Conservation (phyloP, 129 eudicot species). For the Scalesia atractyloides region DNA sequence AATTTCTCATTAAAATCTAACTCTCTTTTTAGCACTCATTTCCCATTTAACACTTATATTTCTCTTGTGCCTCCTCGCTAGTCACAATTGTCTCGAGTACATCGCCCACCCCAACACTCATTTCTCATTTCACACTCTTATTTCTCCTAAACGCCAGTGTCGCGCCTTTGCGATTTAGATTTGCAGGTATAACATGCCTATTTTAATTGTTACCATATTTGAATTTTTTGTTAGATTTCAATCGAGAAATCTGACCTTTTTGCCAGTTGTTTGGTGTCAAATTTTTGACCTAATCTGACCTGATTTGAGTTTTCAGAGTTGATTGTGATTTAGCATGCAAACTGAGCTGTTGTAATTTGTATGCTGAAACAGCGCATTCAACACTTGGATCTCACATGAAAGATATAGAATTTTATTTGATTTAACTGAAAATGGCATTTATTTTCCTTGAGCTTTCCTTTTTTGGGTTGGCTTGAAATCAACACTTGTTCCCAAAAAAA, state of each 20-base stretch:
- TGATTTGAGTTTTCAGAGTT: background rate
- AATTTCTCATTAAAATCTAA: background rate
- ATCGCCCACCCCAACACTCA: background rate
- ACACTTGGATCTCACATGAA: background rate
- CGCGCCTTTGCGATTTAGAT: background rate
- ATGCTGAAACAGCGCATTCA: background rate
- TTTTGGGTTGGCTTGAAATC: background rate
- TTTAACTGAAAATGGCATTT: background rate
- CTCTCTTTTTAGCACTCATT: background rate
- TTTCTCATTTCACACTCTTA: too few species aligned
- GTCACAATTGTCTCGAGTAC: background rate
- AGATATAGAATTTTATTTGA: background rate
- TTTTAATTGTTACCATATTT: background rate
- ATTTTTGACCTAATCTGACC: background rate
- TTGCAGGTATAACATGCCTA: background rate
- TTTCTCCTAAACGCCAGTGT: background rate
- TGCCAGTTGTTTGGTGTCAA: background rate
- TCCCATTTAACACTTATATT: background rate
- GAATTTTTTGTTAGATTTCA: background rate
- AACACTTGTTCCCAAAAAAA: background rate
- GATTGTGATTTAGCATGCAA: background rate
- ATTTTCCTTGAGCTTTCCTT: background rate
- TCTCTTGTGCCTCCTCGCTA: background rate
- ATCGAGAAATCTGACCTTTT: background rate
- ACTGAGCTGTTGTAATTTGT: background rate